Conservation (phyloP, 768 basidiomycete genomes). For the Rhodotorula kratochvilovae region DNA sequence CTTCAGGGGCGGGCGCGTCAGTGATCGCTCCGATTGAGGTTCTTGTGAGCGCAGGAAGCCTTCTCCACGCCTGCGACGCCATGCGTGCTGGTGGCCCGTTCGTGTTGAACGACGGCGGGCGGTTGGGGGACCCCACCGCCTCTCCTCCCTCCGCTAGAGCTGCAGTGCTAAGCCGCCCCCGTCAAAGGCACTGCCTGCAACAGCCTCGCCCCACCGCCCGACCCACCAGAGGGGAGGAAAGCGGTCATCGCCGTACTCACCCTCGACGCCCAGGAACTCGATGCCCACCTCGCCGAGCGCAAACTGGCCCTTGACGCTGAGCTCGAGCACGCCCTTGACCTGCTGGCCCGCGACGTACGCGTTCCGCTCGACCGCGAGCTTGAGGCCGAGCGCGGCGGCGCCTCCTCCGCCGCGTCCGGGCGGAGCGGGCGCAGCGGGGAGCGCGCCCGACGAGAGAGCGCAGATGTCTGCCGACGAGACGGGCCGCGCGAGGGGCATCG, state of each 20-base stretch:
- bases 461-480: background rate
- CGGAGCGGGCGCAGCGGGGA: background rate
- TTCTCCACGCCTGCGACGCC: no score
- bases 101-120: no score
- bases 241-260: constrained; percentile 19
- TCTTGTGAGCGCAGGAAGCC: no score
- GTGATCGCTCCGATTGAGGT: background rate
- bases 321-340: constrained; percentile 36
- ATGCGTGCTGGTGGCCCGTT: no score
- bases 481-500: background rate
- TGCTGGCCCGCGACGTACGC: constrained; percentile 27
- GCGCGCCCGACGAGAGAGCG: background rate
- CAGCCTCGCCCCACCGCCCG: no score
- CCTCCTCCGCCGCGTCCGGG: background rate
- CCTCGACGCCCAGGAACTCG: constrained; percentile 36
- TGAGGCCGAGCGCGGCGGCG: background rate
- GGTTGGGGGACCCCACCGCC: no score
- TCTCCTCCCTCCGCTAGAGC: no score
- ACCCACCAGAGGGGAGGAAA: background rate
- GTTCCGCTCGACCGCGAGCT: constrained; percentile 7
- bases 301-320: constrained; percentile 17
- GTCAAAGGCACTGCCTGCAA: no score
- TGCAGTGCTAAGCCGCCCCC: no score
- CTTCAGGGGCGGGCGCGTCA: constrained; percentile 14
- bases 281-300: constrained; percentile 38